Base-by-base conservation (phyloP, 73 alveolate genomes). In the Uronychia setigera region DNA sequence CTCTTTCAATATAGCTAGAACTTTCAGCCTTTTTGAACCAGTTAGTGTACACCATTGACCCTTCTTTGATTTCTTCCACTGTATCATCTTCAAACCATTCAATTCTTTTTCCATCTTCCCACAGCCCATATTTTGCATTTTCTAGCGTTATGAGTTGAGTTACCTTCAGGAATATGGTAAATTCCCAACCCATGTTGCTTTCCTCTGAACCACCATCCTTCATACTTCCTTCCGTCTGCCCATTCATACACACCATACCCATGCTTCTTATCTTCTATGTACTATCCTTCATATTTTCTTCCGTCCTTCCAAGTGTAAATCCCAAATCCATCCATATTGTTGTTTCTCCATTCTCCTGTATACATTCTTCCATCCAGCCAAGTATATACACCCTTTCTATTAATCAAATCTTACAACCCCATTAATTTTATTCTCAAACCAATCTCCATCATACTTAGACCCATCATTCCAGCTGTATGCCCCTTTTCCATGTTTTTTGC, bases 391-490 rank as follows among this genome's bases (percentile, higher is more conserved):
- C 87, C 87, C 19, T 29, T 5, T 19, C 5, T 46, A 11, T 46
- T 46, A 46, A 19, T 46, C 67, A 11, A 19, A 11, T 19, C n/a
- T n/a, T n/a, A n/a, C n/a, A n/a, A n/a, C 19, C 30, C 87, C 87
- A 29, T 80, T 59, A 31, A 82, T 67, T 33, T 60, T 67, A 67
- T 91, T 91, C 74, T 91, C 91, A n/a, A 33, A 29, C 94, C 96
- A 91, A 31, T 91, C 88, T 19, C 96, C 96, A 31, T 60, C 83
- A 83, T 91, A 91, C 13, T 74, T 80, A 0, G 94, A 79, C 58
- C 96, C 93, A 60, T 91, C 96, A 33, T 80, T 60, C 96, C 96
- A 91, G 34, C 76, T 80, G 33, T 91, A 91, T 32, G 85, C 83
- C 32, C 96, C 96, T 60, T 32, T 58, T n/a, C 96, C 94, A 60